Evolutionary conservation across 176 grass and related monocot genomes (phyloP), one percentile per base, ranked within the genome.

Genomic region (Phragmites australis): DNA sequence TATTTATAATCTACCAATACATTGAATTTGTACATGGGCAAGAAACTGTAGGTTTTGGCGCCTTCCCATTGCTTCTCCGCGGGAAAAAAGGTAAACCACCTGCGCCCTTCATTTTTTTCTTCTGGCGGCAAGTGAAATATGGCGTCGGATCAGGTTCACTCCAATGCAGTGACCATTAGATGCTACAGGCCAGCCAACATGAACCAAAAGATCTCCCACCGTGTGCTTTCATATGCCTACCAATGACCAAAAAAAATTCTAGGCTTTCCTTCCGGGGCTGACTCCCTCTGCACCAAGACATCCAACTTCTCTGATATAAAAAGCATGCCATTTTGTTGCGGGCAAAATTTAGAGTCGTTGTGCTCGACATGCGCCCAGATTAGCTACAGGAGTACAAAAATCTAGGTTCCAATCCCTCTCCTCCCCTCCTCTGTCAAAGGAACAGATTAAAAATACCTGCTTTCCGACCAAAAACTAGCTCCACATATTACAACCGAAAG

Each of bases 101-200:
- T 73, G n/a, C n/a, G n/a, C 73, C 30, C 57, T 79, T 54, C 54
- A 19, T 40, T 37, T 16, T 79, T 41, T 26, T 61, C 30, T 17
- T 47, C 50, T 34, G 16, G 29, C 6, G 29, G 32, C 3, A 11
- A 72, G 21, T 56, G 32, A 56, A 75, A 41, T 42, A 37, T 21
- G 13, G 18, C 21, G 4, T 21, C 13, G 48, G 48, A 73, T 56
- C 21, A 75, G 51, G 72, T 6, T 56, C 10, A 42, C 11, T 41
- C 13, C 5, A 13, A 53, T 12, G 5, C 15, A 56, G 21, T 10
- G 22, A 42, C 32, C 5, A 40, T 55, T 25, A 55, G 29, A 12
- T 68, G 41, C 30, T 40, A n/a, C 50, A 74, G 12, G 25, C 6
- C 31, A 74, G 50, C 21, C 32, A 2, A 41, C 19, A 53, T 64